These are phyloP conservation scores for Exophiala dermatitidis DNA, from an alignment of 2,329 filamentous ascomycete species.

Conservation along the genomic window DNA sequence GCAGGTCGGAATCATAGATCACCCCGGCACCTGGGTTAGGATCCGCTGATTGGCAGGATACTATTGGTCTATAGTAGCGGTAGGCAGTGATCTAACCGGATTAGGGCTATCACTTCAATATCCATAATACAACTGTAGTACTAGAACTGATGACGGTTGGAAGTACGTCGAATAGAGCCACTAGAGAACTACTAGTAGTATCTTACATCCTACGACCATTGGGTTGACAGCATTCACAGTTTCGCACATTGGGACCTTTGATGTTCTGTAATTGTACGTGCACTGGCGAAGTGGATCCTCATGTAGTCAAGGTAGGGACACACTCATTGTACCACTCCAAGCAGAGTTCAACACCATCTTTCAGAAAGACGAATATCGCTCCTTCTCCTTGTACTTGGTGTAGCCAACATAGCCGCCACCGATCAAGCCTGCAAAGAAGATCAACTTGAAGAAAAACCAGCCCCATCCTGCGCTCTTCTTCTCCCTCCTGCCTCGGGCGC, in stretches of 20 bases:
- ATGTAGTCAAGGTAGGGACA: background rate
- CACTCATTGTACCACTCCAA: background rate
- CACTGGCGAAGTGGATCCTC: too few species aligned
- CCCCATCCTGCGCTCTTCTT: conserved; percentile 47
- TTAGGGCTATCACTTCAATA: too few species aligned
- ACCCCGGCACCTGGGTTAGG: too few species aligned
- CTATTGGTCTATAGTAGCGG: too few species aligned
- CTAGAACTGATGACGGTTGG: too few species aligned
- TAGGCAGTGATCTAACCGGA: too few species aligned
- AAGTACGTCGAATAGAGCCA: too few species aligned
- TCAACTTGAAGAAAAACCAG: conserved; percentile 73
- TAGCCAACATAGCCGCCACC: conserved; percentile 77
- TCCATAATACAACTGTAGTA: too few species aligned
- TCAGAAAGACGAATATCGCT: conserved; percentile 35
- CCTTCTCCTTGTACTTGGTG: conserved; percentile 66
- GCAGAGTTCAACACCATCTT: background rate
- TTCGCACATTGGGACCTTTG: background rate
- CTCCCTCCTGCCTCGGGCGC: conserved; percentile 25
- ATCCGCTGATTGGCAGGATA: too few species aligned
- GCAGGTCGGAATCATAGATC: background rate
- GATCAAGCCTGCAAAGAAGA: conserved; percentile 64
- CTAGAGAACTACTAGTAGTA: too few species aligned
- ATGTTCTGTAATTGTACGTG: background rate
- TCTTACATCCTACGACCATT: too few species aligned
- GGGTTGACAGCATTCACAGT: too few species aligned